Base-by-base conservation (phyloP, 2,329 filamentous ascomycete genomes). In the Waltergamsia citrina region DNA sequence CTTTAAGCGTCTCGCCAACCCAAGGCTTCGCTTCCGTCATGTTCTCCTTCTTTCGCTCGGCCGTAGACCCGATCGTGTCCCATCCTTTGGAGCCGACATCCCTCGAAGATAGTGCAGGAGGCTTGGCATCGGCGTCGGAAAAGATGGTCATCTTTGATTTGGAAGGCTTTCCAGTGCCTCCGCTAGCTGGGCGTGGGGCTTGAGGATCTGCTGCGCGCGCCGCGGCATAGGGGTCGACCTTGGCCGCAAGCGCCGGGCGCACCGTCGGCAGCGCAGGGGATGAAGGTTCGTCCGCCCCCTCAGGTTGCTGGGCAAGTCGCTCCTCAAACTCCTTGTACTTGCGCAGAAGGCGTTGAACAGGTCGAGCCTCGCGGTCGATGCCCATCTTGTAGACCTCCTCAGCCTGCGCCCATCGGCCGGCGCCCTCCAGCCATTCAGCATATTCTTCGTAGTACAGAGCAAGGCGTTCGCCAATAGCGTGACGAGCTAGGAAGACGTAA, bases 361-460 rank as follows among this genome's bases (percentile, higher is more conserved):
- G 92, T 24, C 85, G 73, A 4, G 92, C 92, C 47, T 93, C 87
- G 27, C 79, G 78, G 55, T 95, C 85, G 35, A 98, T 81, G 3
- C 92, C 92, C 43, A 94, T 66, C 46, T 81, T 79, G 55, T 93
- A 96, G 1, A 98, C 84, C 56, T 98, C 92, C 47, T 94, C 87
- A 1, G 92, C 90, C 56, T 98, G 92, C 16, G 69, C 72, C 83
- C 86, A 95, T 42, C 90, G 71, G 11, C 78, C 83, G 6, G 80
- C 83, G 23, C 76, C 69, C 61, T 98, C 92, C 6, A 98, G 67
- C 85, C 88, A 96, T 2, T 78, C 82, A 1, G 92, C 88, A 52
- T 94, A 98, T 51, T 96, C 92, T 54, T 98, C 92, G 58, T 98
- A 98, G 57, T 87, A 98, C 4, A 96, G 65, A 2, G 92, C 92